These are phyloP conservation scores for Zizania latifolia DNA, from an alignment of 176 grass and related monocot genomes.

Conservation along the genomic window DNA sequence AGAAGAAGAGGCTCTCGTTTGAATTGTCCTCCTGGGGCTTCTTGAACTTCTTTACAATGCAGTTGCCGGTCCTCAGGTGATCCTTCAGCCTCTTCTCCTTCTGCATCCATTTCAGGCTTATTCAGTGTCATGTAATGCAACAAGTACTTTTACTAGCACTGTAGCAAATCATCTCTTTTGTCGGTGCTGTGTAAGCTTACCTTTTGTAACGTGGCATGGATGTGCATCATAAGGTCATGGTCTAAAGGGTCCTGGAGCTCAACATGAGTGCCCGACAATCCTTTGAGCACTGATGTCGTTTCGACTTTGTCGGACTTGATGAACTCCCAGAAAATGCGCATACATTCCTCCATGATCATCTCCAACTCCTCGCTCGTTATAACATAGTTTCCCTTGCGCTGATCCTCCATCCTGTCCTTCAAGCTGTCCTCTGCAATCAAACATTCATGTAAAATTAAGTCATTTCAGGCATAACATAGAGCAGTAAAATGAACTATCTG, in stretches of 20 bases:
- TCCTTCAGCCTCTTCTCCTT: constrained; percentile 93
- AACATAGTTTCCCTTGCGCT: constrained; percentile 60
- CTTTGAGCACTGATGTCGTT: constrained; percentile 52
- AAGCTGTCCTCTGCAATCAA: constrained; percentile 68
- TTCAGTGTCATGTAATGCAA: background rate
- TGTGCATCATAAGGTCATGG: constrained; percentile 53
- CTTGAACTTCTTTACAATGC: constrained; percentile 95
- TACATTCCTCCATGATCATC: constrained; percentile 80
- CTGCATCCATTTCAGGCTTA: constrained; percentile 28
- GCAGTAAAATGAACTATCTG: background rate
- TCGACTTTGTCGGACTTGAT: constrained; percentile 80
- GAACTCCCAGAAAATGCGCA: constrained; percentile 82
- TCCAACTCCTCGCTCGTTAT: constrained; percentile 68
- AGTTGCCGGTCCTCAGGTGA: constrained; percentile 78
- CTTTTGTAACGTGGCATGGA: constrained; percentile 75
- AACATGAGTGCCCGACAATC: constrained; percentile 46
- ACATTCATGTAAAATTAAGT: background rate
- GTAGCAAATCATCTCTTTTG: constrained; percentile 13
- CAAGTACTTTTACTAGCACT: background rate
- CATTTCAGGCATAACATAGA: background rate
- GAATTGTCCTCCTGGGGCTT: constrained; percentile 82
- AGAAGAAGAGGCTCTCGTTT: constrained; percentile 86
- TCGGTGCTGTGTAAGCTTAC: constrained; percentile 21
- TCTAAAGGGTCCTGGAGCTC: constrained; percentile 70
- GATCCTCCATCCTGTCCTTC: constrained; percentile 78